Base-by-base conservation (phyloP, 1,139 yeast genomes). In the Pichia sp. region DNA sequence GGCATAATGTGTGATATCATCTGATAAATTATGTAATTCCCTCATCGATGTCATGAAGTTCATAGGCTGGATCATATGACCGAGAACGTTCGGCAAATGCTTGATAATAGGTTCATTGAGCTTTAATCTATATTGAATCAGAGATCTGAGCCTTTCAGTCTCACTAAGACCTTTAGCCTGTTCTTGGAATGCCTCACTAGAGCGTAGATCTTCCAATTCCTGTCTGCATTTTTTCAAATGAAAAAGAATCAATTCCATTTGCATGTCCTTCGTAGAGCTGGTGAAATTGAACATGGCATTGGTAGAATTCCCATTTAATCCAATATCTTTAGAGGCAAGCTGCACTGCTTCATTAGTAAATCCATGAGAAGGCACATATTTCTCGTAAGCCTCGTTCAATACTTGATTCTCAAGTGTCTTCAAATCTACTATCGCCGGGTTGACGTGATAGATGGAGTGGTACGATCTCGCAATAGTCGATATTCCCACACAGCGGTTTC, bases 1-100 rank as follows among this genome's bases (percentile, higher is more conserved):
- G n/a, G 94, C 77, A 49, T 76, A 76, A 58, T 63, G 86, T 35
- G 86, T 74, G 45, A 91, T 68, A 54, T 91, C 97, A 58, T 91
- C 96, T 14, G 87, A 70, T 37, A 88, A 67, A 37, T 72, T 69
- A 50, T 79, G 83, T 42, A 91, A 69, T 53, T 86, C 94, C 24
- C 70, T 72, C 32, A 82, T 44, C 1, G 86, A 69, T 22, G 51
- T 49, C 3, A 64, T 49, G 25, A 76, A 37, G 14, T 12, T 25
- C 50, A 77, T 76, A 36, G 62, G 60, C 0, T 87, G 87, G 15
- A 75, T 59, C 60, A 80, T 66, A 30, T 67, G 64, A 0, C 77
- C 68, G 35, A 81, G 56, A 0, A 82, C 82, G 23, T 62, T 61
- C 4, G 63, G 47, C 44, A 58, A 67, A 57, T 56, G 74, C 39